Percentiles rank a stretch among this genome's conserved stretches.
phyloP scores from a whole-genome alignment of 352 stramenopile genomes.

The Pythium guiyangense region DNA sequence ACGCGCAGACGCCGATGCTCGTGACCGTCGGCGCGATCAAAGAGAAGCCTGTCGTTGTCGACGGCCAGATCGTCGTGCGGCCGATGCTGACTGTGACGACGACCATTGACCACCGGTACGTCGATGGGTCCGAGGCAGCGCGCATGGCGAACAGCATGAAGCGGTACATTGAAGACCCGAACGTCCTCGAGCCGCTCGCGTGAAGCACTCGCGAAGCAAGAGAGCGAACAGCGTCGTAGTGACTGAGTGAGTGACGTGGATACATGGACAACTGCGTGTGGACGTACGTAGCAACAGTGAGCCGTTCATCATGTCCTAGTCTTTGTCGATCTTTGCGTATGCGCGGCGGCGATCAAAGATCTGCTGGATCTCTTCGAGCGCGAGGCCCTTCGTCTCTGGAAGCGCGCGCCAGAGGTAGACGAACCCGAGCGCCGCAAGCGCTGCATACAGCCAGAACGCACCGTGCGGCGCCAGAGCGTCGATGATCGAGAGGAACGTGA shows the following conservation, averaged over 20 bases:
- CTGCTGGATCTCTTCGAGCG: constrained; percentile 90
- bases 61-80: constrained; percentile 54
- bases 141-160: constrained; percentile 55
- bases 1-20: constrained; percentile 59
- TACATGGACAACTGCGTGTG: constrained; percentile 1
- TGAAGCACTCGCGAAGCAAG: background rate
- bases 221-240: no score
- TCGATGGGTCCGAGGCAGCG: constrained; percentile 55
- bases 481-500: constrained; percentile 93
- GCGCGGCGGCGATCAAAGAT: constrained; percentile 61
- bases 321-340: constrained; percentile 40
- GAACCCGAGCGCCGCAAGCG: constrained; percentile 64
- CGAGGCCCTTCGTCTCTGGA: constrained; percentile 92
- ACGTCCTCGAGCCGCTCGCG: constrained; percentile 36
- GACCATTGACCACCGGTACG: constrained; percentile 68
- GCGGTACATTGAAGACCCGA: constrained; percentile 47
- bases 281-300: no score
- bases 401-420: constrained; percentile 76
- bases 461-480: constrained; percentile 44
- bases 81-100: constrained; percentile 63
- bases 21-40: constrained; percentile 62
- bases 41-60: constrained; percentile 54
- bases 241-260: background rate
- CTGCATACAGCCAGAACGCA: constrained; percentile 91
- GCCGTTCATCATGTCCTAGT: no score